Conservation (phyloP, 116 monocot genomes). For the Zostera marina region DNA sequence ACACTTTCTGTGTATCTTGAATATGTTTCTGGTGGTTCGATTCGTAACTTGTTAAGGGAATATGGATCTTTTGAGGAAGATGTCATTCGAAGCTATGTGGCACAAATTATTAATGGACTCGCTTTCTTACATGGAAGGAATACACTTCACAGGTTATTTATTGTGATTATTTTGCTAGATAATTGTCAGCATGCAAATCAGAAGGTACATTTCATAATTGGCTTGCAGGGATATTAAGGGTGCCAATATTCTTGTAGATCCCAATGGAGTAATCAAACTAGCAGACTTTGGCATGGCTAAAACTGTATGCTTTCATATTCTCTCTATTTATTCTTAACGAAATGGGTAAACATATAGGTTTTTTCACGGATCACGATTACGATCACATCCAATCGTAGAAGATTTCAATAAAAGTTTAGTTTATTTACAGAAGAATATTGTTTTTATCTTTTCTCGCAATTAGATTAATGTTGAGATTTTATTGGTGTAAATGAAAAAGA, state of each 20-base stretch:
- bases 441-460: background rate
- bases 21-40: conserved; percentile 92
- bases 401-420: too few species aligned
- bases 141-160: conserved; percentile 61
- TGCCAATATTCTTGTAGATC: conserved; percentile 89
- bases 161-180: background rate
- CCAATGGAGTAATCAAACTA: conserved; percentile 85
- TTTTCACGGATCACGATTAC: too few species aligned
- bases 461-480: too few species aligned
- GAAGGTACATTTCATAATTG: background rate
- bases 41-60: conserved; percentile 76
- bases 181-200: background rate
- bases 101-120: conserved; percentile 84
- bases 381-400: too few species aligned
- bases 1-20: conserved; percentile 86
- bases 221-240: conserved; percentile 82
- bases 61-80: conserved; percentile 84
- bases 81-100: conserved; percentile 58
- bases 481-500: too few species aligned
- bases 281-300: conserved; percentile 99
- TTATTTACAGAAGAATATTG: background rate
- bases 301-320: conserved; percentile 41
- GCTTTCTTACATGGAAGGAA: conserved; percentile 82
- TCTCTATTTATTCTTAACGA: background rate
- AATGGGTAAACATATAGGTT: too few species aligned